A percentile compares a stretch with the other conserved stretches of the same genome.
These are phyloP conservation scores for Juglanconis sp. DNA, from an alignment of 2,329 filamentous ascomycete species.

Conservation along the genomic window DNA sequence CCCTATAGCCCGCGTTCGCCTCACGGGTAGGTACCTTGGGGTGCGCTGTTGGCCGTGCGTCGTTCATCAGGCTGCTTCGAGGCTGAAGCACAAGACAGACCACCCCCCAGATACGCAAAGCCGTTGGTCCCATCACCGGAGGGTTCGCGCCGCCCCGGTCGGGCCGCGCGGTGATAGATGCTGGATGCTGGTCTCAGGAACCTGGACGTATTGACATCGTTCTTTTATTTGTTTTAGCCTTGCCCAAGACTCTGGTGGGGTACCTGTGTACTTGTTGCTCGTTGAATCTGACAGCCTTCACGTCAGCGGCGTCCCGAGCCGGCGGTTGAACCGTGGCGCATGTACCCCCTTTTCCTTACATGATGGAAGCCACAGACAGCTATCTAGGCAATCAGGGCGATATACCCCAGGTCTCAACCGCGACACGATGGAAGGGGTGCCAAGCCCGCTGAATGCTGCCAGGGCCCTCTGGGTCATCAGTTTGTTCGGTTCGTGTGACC, in stretches of 20 bases:
- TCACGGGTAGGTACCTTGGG: background rate
- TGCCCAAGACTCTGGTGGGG: no score
- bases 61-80: background rate
- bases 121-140: background rate
- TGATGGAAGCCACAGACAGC: background rate
- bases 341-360: background rate
- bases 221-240: no score
- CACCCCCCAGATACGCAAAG: background rate
- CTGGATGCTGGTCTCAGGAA: no score
- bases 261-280: background rate
- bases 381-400: no score
- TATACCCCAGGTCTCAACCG: no score
- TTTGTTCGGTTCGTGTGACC: no score
- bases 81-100: background rate
- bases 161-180: background rate
- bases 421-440: no score
- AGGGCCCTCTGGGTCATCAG: no score
- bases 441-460: no score
- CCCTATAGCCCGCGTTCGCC: slow-evolving; percentile 1
- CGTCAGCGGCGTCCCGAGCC: background rate
- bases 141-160: background rate
- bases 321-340: background rate
- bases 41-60: no score
- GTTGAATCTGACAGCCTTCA: background rate
- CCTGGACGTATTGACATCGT: no score